phyloP scores from a whole-genome alignment of 805 yeast genomes.

The Metschnikowia koreensis region DNA sequence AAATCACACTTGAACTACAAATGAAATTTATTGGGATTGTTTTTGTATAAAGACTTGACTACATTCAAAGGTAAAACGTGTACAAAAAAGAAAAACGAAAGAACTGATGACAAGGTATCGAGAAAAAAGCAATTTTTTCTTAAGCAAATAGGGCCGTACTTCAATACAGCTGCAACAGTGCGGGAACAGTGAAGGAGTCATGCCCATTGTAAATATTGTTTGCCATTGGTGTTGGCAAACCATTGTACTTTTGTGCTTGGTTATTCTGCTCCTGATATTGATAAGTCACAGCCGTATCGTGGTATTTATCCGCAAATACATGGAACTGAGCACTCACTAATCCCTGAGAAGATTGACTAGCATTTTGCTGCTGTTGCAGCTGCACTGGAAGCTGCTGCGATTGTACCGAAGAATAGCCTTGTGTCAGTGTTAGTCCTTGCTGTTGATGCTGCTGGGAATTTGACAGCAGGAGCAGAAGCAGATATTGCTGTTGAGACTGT shows the following conservation, averaged over 20 bases:
- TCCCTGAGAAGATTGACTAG: not conserved
- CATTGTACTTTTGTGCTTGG: constrained; percentile 4
- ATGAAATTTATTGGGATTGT: no score
- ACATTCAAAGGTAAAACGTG: not conserved
- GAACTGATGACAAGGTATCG: not conserved
- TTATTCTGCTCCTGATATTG: constrained; percentile 5
- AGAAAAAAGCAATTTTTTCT: not conserved
- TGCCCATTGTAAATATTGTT: constrained; percentile 3
- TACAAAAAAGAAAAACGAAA: not conserved
- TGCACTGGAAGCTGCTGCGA: not conserved
- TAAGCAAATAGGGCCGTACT: not conserved
- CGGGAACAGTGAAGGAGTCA: constrained; percentile 7
- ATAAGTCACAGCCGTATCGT: constrained; percentile 1
- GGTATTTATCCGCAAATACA: constrained; percentile 8
- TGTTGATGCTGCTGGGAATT: not conserved
- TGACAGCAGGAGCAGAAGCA: not conserved
- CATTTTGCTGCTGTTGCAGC: not conserved
- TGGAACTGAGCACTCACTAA: constrained; percentile 4
- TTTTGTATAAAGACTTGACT: not conserved
- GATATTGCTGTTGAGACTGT: not conserved
- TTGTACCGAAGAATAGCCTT: not conserved
- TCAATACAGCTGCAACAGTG: constrained; percentile 15
- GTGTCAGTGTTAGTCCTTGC: constrained; percentile 1
- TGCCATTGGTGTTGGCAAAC: constrained; percentile 7
- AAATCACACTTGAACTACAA: not conserved